Evolutionary conservation across 257 asterid genomes (phyloP), one percentile per base, ranked within the genome.

Genomic region (Nicotiana otophora): DNA sequence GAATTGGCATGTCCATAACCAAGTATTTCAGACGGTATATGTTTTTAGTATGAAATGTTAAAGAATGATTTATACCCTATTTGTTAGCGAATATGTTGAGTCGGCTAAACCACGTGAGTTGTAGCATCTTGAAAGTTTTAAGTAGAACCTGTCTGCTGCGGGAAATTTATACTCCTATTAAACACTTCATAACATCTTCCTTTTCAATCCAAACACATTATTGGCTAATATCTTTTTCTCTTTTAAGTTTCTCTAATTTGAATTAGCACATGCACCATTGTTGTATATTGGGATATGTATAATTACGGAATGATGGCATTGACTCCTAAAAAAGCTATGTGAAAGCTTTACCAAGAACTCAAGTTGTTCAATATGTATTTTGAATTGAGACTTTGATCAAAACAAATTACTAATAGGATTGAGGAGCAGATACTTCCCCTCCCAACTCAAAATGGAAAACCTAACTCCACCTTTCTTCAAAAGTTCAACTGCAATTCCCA

Each of bases 401-500:
- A 70, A 28, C 34, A 42, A 70, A n/a, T 39, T 36, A 67, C n/a
- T 15, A 5, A n/a, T 19, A 34, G 10, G 3, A 12, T 48, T 72
- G 80, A 74, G 80, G 62, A 74, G 79, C 12, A 48, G 79, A 74
- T 74, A 15, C 79, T 10, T 53, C 19, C 19, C 5, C 19, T 53
- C 19, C 4, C 16, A 48, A 23, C 80, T 74, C 42, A 74, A 48
- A 74, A 48, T 14, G 80, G 26, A 74, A 48, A 74, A 74, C 42
- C 62, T 74, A 74, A 74, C 80, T 48, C 62, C 62, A 48, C 53
- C 80, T 74, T 48, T 48, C 62, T 48, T 74, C 79, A 74, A 74
- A 20, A 48, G 39, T 74, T 48, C 62, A 74, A 74, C 80, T 26
- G 62, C 80, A 46, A 70, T 70, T 12, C 5, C 60, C 36, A 70